Conservation (phyloP, 352 stramenopile species). For the Phytophthora sp. region DNA sequence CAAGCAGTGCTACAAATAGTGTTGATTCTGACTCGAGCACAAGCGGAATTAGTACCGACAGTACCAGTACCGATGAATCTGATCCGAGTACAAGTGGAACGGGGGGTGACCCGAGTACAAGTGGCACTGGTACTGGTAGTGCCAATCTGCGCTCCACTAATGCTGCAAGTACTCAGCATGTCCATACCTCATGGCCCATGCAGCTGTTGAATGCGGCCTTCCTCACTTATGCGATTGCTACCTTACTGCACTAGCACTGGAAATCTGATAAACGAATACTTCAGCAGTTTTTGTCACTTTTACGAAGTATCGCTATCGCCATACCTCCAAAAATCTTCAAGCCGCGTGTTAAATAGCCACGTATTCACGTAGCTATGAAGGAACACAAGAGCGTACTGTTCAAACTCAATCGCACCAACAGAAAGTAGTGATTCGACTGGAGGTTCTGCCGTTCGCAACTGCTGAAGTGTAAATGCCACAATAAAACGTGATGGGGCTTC, state of each 20-base stretch:
- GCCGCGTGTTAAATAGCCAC: conserved; percentile 31
- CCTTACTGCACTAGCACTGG: neutral
- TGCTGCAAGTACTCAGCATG: neutral
- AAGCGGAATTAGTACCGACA: too few species aligned
- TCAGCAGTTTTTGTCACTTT: neutral
- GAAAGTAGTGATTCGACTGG: neutral
- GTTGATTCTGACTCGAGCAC: too few species aligned
- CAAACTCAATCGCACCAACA: conserved; percentile 19
- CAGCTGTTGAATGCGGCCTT: neutral
- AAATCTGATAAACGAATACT: neutral
- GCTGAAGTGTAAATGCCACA: conserved; percentile 27
- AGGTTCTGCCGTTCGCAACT: conserved; percentile 5
- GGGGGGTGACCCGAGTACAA: too few species aligned
- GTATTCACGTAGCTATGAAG: conserved; percentile 34
- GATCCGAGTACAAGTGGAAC: too few species aligned
- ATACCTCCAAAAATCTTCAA: conserved; percentile 29
- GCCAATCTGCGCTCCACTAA: conserved; percentile 25
- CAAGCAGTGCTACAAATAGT: too few species aligned
- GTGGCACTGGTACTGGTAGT: neutral
- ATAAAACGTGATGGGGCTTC: conserved; percentile 21
- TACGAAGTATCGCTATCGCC: neutral
- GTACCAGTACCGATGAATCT: too few species aligned
- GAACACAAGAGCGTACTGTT: conserved; percentile 26
- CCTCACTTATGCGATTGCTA: neutral
- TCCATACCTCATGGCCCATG: neutral